Percentiles rank a stretch among this genome's conserved stretches.
phyloP scores from a whole-genome alignment of 192 early-diverging fungal genomes.

The Chytriomyces confervae region DNA sequence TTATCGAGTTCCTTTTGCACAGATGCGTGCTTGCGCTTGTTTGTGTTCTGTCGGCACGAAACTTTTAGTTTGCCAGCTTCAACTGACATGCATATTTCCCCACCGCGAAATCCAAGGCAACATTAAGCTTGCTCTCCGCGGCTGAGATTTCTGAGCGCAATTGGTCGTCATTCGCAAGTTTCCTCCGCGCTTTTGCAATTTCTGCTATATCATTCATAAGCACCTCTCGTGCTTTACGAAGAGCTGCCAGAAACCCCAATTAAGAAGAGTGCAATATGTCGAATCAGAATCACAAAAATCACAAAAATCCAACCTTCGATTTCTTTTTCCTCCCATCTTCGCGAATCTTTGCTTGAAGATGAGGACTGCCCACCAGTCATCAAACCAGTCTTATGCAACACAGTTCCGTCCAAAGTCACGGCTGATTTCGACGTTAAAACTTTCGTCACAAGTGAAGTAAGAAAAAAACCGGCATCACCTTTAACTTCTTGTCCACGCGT shows the following conservation, averaged over 20 bases:
- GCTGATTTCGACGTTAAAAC: conserved; percentile 44
- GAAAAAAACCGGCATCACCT: conserved; percentile 42
- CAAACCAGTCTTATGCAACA: conserved; percentile 95
- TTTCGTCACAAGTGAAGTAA: too few relatives aligned
- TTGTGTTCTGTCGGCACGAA: conserved; percentile 20
- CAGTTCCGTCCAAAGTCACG: conserved; percentile 90
- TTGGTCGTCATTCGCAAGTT: conserved; percentile 43
- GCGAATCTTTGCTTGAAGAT: conserved; percentile 50
- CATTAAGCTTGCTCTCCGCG: conserved; percentile 48
- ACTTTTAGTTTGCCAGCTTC: conserved; percentile 5
- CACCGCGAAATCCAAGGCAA: conserved; percentile 71
- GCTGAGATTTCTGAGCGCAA: conserved; percentile 35
- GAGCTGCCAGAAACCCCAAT: not conserved
- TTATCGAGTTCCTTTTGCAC: conserved; percentile 53
- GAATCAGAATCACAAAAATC: conserved; percentile 19
- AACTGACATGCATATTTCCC: not conserved
- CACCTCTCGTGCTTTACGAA: conserved; percentile 72
- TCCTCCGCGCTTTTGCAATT: conserved; percentile 68
- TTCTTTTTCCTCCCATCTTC: conserved; percentile 88
- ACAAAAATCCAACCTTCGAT: conserved; percentile 75
- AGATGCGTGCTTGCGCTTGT: conserved; percentile 34
- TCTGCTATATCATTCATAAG: conserved; percentile 75
- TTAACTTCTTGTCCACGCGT: conserved; percentile 83
- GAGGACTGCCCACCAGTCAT: conserved; percentile 79
- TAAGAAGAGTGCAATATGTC: too few relatives aligned